Evolutionary conservation across 2,329 filamentous ascomycete genomes (phyloP), one percentile per base, ranked within the genome.

Genomic region (Grosmannia huntii): DNA sequence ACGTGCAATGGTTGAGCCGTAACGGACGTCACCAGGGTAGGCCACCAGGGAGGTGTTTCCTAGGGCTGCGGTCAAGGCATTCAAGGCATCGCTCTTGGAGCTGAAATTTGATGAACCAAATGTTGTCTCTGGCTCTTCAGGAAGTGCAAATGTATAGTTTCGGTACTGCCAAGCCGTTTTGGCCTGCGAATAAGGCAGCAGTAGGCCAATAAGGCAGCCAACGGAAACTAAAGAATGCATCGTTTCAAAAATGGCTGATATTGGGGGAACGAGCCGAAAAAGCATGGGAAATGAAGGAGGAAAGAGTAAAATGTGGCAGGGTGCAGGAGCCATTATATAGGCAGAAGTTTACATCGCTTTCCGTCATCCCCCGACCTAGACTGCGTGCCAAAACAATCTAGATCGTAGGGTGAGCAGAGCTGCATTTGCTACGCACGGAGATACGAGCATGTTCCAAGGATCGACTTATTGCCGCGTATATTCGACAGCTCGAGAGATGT

Each of bases 81-180:
- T 3, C 31, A 56, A 38, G 11, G 48, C 55, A 27, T 56, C 55
- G 46, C 28, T 51, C 46, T 51, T 56, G 46, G 55, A 56, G 28
- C 28, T 31, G 33, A 51, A 51, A 28, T 51, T 50, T n/a, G 46
- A 23, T 19, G 21, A 5, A 3, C 11, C 46, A 27, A 56, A 14
- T 3, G 28, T 7, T 1, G 55, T n/a, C 33, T n/a, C 23, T 3
- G 55, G 55, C 23, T 41, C 14, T 6, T 51, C 46, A 5, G 46
- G 12, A 5, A 51, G 46, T 3, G 55, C 10, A 51, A 56, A 56
- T 19, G 55, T 56, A 28, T 56, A 56, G 28, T 56, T 56, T 28
- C 55, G 55, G 55, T 56, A 51, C 33, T 56, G 55, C 55, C 55
- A 56, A 5, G 55, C 55, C 4, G 55, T 56, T 46, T 56, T 56